phyloP scores from a whole-genome alignment of 306 rosid genomes.

The Datisca glomerata region DNA sequence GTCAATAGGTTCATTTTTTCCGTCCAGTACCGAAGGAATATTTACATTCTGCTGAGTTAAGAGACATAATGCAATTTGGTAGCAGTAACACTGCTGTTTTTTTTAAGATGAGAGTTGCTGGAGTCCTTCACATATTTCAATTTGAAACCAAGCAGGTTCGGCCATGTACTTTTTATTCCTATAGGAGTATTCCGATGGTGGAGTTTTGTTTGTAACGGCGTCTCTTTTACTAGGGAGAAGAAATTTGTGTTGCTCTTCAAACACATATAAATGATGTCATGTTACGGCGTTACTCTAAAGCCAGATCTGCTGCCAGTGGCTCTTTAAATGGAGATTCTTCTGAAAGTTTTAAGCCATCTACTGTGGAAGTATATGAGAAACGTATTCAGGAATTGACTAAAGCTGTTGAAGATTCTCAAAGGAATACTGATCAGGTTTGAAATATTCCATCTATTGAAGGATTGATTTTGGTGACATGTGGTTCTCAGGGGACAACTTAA shows the following conservation, averaged over 20 bases:
- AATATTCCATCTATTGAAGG: background rate
- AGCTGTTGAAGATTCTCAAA: conserved; percentile 72
- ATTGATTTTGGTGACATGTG: no score
- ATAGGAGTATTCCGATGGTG: background rate
- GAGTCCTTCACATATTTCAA: conserved; percentile 91
- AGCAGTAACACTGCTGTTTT: conserved; percentile 96
- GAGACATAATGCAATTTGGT: conserved; percentile 97
- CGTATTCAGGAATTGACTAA: conserved; percentile 65
- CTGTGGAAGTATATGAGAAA: conserved; percentile 45
- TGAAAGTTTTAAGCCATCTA: conserved; percentile 37
- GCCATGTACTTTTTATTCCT: conserved; percentile 8
- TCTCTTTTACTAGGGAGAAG: conserved; percentile 68
- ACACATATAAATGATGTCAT: conserved; percentile 92
- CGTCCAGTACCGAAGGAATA: conserved; percentile 96
- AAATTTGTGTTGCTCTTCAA: conserved; percentile 93
- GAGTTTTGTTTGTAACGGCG: background rate
- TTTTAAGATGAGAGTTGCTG: conserved; percentile 97
- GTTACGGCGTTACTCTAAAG: conserved; percentile 83
- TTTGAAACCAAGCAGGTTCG: conserved; percentile 91
- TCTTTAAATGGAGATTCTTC: conserved; percentile 49
- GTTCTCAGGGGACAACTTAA: no score
- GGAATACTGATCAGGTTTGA: conserved; percentile 51
- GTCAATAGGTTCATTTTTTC: conserved; percentile 71
- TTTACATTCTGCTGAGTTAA: conserved; percentile 87
- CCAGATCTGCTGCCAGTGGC: conserved; percentile 38